phyloP scores from a whole-genome alignment of 1,284 basidiomycete species.

The Ganoderma leucocontextum region DNA sequence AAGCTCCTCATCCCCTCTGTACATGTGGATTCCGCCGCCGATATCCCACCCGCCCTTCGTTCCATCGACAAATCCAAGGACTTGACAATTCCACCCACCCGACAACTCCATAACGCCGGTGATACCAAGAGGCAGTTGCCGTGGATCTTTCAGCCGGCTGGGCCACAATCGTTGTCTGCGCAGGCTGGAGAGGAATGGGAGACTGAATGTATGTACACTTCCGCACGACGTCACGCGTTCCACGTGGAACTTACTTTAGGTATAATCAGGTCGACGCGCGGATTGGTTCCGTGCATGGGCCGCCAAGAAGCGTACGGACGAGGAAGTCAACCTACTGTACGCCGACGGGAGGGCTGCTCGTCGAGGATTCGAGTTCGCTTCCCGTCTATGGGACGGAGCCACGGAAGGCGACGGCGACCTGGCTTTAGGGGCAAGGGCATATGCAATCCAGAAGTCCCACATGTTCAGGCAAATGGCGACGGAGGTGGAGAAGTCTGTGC shows the following conservation, averaged over 20 bases:
- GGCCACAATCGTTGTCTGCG: neutral
- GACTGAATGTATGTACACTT: neutral
- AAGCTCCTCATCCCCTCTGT: too few relatives aligned
- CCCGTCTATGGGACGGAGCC: neutral
- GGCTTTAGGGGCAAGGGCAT: neutral
- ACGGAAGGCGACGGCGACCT: too few relatives aligned
- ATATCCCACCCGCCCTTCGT: neutral
- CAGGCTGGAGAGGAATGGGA: neutral
- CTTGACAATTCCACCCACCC: neutral
- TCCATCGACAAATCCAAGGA: neutral
- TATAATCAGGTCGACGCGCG: neutral
- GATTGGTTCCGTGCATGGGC: neutral
- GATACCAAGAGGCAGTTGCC: neutral
- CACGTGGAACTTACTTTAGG: too few relatives aligned
- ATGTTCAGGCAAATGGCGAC: neutral
- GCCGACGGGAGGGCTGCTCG: neutral
- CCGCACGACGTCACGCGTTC: too few relatives aligned
- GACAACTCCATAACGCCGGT: neutral
- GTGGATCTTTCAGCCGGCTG: neutral
- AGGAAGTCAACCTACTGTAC: neutral
- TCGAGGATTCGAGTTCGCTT: neutral
- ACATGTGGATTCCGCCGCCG: neutral
- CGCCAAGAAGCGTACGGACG: neutral
- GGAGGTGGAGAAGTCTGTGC: neutral
- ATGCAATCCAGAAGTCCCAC: neutral